Conservation (phyloP, 2,329 filamentous ascomycete species). For the Pleurostoma richardsiae region DNA sequence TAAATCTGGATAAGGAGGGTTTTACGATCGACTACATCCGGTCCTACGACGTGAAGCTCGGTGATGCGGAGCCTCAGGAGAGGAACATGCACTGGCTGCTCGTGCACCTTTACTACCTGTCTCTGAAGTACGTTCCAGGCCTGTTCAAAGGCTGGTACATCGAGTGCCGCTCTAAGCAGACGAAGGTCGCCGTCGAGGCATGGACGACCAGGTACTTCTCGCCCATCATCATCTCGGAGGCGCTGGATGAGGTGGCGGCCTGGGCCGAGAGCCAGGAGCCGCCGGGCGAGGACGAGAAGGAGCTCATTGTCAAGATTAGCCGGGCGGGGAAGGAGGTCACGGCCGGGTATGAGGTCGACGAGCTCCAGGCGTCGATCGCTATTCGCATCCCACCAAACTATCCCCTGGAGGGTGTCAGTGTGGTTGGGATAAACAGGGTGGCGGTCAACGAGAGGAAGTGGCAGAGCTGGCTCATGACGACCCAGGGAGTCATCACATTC, state of each 20-base stretch:
- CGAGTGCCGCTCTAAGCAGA: slow-evolving; percentile 74
- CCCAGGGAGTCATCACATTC: slow-evolving; percentile 90
- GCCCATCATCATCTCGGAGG: slow-evolving; percentile 59
- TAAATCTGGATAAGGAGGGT: slow-evolving; percentile 66
- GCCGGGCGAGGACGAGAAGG: slow-evolving; percentile 44
- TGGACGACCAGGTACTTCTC: slow-evolving; percentile 89
- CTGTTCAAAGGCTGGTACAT: slow-evolving; percentile 83
- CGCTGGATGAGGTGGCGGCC: slow-evolving; percentile 60
- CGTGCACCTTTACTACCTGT: slow-evolving; percentile 79
- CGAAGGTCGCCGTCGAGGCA: slow-evolving; percentile 68
- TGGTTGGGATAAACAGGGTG: slow-evolving; percentile 74
- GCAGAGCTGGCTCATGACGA: slow-evolving; percentile 84
- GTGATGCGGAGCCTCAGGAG: slow-evolving; percentile 57
- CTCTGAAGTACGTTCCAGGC: slow-evolving; percentile 70
- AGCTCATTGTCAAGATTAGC: slow-evolving; percentile 65
- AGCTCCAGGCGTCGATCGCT: slow-evolving; percentile 76
- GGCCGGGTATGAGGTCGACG: slow-evolving; percentile 83
- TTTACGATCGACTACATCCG: slow-evolving; percentile 54
- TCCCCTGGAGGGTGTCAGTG: slow-evolving; percentile 73
- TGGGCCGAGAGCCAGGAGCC: slow-evolving; percentile 58
- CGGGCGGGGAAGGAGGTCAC: slow-evolving; percentile 69
- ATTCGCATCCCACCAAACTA: slow-evolving; percentile 77
- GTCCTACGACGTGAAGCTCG: slow-evolving; percentile 45
- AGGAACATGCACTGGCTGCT: slow-evolving; percentile 78
- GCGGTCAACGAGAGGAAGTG: slow-evolving; percentile 88